Evolutionary conservation across 2,329 filamentous ascomycete species (phyloP).

Genomic region (Sporothrix euskadiensis): DNA sequence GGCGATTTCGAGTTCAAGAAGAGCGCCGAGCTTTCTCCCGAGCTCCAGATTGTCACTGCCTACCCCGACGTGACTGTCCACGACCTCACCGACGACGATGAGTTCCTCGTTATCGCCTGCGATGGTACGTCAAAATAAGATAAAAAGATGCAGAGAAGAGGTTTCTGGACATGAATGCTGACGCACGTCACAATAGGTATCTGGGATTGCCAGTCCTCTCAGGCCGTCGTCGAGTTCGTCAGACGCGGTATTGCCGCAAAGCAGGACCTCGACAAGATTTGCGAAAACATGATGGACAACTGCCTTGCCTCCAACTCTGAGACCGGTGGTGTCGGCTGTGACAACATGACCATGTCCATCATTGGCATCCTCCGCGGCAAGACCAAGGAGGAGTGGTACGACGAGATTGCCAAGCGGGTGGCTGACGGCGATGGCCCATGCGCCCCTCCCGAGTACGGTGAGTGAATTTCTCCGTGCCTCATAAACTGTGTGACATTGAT

Average conservation of each 20-base stretch:
- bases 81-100: slow-evolving; percentile 87
- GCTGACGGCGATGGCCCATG: slow-evolving; percentile 96
- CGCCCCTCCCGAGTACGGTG: slow-evolving; percentile 99
- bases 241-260: slow-evolving; percentile 93
- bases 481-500: background rate
- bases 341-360: slow-evolving; percentile 99
- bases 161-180: background rate
- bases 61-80: slow-evolving; percentile 93
- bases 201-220: slow-evolving; percentile 99
- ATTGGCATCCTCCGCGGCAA: slow-evolving; percentile 87
- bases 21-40: slow-evolving; percentile 92
- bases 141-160: background rate
- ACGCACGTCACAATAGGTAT: slow-evolving; percentile 66
- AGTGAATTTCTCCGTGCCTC: slow-evolving; percentile 48
- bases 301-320: slow-evolving; percentile 97
- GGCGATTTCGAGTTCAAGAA: slow-evolving; percentile 99
- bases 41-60: slow-evolving; percentile 97
- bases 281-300: slow-evolving; percentile 99
- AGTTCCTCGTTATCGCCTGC: slow-evolving; percentile 91
- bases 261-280: slow-evolving; percentile 91
- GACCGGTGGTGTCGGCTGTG: slow-evolving; percentile 94
- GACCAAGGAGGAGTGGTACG: slow-evolving; percentile 97
- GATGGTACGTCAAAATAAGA: slow-evolving; percentile 65
- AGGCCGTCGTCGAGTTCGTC: slow-evolving; percentile 96
- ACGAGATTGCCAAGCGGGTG: slow-evolving; percentile 89